These are phyloP conservation scores for Colletotrichum siamense DNA, from an alignment of 2,329 filamentous ascomycete genomes.

Conservation along the genomic window DNA sequence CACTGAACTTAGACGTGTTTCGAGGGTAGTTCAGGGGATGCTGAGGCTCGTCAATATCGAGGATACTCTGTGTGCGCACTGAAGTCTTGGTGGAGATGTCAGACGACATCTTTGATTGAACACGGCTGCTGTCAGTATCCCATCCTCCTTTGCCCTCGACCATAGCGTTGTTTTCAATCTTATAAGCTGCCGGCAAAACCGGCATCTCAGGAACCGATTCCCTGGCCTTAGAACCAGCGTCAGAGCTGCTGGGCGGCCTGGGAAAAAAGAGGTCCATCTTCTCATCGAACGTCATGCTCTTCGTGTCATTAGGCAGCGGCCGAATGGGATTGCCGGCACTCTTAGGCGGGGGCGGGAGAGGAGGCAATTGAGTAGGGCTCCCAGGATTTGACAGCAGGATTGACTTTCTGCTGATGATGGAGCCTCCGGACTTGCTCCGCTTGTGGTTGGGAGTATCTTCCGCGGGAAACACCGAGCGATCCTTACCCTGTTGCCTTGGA, in stretches of 20 bases:
- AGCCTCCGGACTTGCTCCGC: constrained; percentile 56
- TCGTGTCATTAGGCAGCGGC: constrained; percentile 56
- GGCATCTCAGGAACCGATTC: constrained; percentile 50
- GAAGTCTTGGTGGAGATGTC: constrained; percentile 42
- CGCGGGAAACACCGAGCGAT: constrained; percentile 53
- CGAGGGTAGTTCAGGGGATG: constrained; percentile 7
- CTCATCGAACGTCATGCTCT: constrained; percentile 64
- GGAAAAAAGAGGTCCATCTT: constrained; percentile 60
- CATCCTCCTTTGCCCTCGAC: constrained; percentile 24
- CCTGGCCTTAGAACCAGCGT: neutral
- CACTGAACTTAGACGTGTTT: constrained; percentile 34
- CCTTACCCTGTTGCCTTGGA: constrained; percentile 51
- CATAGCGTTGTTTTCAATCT: constrained; percentile 23
- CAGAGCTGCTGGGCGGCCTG: constrained; percentile 26
- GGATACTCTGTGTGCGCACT: constrained; percentile 44
- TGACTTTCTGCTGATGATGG: constrained; percentile 49
- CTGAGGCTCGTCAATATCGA: constrained; percentile 40
- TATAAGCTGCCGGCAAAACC: constrained; percentile 36
- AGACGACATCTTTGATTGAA: constrained; percentile 36
- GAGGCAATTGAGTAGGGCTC: constrained; percentile 55
- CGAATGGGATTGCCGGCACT: constrained; percentile 42
- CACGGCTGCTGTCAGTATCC: constrained; percentile 8
- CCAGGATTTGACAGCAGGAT: constrained; percentile 48
- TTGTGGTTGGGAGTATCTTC: constrained; percentile 49
- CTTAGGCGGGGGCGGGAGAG: constrained; percentile 54